A percentile compares a stretch with the other conserved stretches of the same genome.
These are phyloP conservation scores for Rosa multiflora DNA, from an alignment of 306 rosid species.

Conservation along the genomic window DNA sequence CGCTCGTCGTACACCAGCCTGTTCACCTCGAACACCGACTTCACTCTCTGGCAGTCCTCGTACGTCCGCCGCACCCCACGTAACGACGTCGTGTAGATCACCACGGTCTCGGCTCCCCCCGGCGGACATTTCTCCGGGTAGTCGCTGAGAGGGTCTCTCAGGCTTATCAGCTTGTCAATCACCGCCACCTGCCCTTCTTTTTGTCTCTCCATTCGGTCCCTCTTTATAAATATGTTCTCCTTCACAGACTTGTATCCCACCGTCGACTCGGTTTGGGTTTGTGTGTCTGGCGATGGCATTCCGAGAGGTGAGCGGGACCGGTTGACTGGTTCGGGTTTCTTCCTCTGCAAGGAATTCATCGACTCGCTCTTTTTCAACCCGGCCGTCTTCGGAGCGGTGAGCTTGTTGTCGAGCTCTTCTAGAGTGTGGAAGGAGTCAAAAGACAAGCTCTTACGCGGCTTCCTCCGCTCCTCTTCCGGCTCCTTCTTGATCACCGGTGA, in stretches of 20 bases:
- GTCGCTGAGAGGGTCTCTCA: conserved; percentile 53
- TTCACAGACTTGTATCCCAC: conserved; percentile 30
- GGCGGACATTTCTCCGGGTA: conserved; percentile 78
- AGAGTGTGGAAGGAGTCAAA: conserved; percentile 83
- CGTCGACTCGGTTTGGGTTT: background rate
- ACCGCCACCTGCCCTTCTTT: conserved; percentile 46
- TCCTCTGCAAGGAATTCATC: conserved; percentile 5
- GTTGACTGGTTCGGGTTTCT: background rate
- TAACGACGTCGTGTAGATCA: conserved; percentile 86
- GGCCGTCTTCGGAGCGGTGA: conserved; percentile 24
- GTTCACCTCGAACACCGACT: conserved; percentile 55
- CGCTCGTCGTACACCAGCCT: conserved; percentile 74
- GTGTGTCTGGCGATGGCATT: background rate
- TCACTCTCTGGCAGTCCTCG: conserved; percentile 68
- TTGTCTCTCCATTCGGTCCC: conserved; percentile 66
- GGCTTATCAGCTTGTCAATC: conserved; percentile 24
- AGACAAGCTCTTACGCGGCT: conserved; percentile 44
- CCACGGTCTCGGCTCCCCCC: conserved; percentile 60
- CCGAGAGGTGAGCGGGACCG: conserved; percentile 4
- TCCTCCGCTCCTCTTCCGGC: conserved; percentile 6
- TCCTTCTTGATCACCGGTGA: background rate
- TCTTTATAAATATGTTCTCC: conserved; percentile 66
- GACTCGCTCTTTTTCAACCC: conserved; percentile 31
- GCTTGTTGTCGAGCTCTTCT: conserved; percentile 67
- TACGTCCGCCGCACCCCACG: conserved; percentile 73